phyloP scores from a whole-genome alignment of 2,329 filamentous ascomycete species.

The Fonsecaea pugnacius region DNA sequence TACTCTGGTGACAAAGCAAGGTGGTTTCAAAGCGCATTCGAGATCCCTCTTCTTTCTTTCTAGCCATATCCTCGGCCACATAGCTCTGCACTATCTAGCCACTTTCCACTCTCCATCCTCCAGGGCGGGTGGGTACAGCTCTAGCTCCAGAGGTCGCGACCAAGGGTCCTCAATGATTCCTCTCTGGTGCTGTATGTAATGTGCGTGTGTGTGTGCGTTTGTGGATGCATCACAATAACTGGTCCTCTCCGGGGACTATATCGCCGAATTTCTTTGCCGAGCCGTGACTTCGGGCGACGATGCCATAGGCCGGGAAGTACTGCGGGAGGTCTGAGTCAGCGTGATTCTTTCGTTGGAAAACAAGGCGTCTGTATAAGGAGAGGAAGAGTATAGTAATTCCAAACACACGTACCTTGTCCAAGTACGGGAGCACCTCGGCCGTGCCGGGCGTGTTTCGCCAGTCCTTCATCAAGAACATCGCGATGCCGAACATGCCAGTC shows the following conservation, averaged over 20 bases:
- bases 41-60: too few relatives aligned
- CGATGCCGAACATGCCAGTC: constrained; percentile 62
- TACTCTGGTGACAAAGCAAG: too few relatives aligned
- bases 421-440: constrained; percentile 63
- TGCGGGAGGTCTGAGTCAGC: background rate
- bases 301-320: constrained; percentile 68
- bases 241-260: constrained; percentile 59
- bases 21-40: too few relatives aligned
- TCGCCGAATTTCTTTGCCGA: constrained; percentile 65
- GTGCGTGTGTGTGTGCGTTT: too few relatives aligned
- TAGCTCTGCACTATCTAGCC: too few relatives aligned
- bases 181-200: too few relatives aligned
- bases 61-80: too few relatives aligned
- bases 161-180: too few relatives aligned
- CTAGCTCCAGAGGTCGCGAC: too few relatives aligned
- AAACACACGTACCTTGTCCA: constrained; percentile 56
- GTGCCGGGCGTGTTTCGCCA: constrained; percentile 64
- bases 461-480: constrained; percentile 72
- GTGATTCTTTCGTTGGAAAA: background rate
- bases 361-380: background rate
- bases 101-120: too few relatives aligned
- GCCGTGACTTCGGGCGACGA: constrained; percentile 65
- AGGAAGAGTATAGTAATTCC: constrained; percentile 17
- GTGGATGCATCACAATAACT: constrained; percentile 16
- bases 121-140: too few relatives aligned